Evolutionary conservation across 768 basidiomycete species (phyloP).

Genomic region (Galerina marginata): DNA sequence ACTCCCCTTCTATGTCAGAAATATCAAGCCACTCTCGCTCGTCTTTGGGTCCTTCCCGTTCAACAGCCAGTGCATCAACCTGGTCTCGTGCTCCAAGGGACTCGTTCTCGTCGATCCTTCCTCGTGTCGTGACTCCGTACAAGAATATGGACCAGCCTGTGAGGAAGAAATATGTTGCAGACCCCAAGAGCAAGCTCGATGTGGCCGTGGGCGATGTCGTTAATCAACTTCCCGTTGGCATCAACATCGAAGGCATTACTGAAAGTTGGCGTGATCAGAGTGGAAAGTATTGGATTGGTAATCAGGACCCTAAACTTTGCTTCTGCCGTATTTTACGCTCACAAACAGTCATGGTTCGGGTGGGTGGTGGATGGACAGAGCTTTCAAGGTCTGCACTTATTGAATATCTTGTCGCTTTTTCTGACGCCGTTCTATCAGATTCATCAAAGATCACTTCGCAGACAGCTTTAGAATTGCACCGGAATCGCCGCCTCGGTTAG

Average conservation of each 20-base stretch:
- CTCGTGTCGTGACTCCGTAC: conserved; percentile 48
- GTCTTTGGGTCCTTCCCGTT: conserved; percentile 41
- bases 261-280: conserved; percentile 93
- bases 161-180: conserved; percentile 79
- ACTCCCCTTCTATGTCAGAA: conserved; percentile 71
- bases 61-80: conserved; percentile 56
- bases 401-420: background rate
- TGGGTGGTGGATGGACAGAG: conserved; percentile 94
- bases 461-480: conserved; percentile 78
- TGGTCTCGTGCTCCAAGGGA: conserved; percentile 75
- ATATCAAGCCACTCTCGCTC: conserved; percentile 57
- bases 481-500: conserved; percentile 62
- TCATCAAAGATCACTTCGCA: conserved; percentile 86
- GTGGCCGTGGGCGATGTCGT: conserved; percentile 92
- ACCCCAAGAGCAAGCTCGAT: conserved; percentile 91
- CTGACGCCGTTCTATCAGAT: conserved; percentile 49
- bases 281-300: conserved; percentile 96
- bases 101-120: conserved; percentile 54
- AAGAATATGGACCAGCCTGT: conserved; percentile 42
- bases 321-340: conserved; percentile 91
- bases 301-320: conserved; percentile 87
- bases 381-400: conserved; percentile 75
- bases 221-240: conserved; percentile 84
- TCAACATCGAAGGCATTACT: conserved; percentile 79
- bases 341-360: conserved; percentile 94